Percentiles rank a stretch among this genome's conserved stretches.
Evolutionary conservation across 495 filamentous ascomycete genomes (phyloP).

Genomic region (Neurospora terricola): DNA sequence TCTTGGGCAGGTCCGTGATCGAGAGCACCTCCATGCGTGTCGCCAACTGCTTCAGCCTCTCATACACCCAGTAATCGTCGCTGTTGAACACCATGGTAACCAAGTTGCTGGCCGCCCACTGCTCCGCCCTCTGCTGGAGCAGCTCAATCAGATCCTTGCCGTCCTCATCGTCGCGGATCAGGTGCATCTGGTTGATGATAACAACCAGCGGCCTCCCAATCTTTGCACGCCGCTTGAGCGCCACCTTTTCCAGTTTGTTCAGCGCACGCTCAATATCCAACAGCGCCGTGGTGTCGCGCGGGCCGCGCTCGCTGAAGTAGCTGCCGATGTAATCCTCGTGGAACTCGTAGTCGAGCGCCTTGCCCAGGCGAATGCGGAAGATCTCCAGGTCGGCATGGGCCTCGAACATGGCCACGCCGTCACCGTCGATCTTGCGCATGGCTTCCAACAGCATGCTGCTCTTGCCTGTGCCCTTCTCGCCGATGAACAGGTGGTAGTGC

Average conservation of each 20-base stretch:
- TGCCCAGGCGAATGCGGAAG: conserved; percentile 83
- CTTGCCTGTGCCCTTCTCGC: conserved; percentile 94
- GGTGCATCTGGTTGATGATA: conserved; percentile 84
- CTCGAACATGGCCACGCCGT: conserved; percentile 85
- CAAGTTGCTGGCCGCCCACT: conserved; percentile 84
- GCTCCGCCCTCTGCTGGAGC: conserved; percentile 89
- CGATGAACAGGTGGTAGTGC: conserved; percentile 88
- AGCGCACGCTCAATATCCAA: conserved; percentile 92
- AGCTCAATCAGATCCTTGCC: conserved; percentile 87
- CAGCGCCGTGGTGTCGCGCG: conserved; percentile 79
- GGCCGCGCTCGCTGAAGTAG: conserved; percentile 88
- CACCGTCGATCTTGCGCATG: conserved; percentile 82
- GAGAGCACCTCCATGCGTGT: conserved; percentile 87
- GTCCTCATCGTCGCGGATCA: conserved; percentile 83
- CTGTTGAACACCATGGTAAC: conserved; percentile 86
- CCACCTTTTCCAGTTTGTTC: conserved; percentile 96
- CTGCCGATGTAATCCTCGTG: conserved; percentile 85
- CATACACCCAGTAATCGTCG: conserved; percentile 98
- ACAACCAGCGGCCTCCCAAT: conserved; percentile 64
- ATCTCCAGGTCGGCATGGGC: conserved; percentile 93
- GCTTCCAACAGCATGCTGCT: conserved; percentile 90
- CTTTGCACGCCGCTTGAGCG: conserved; percentile 49
- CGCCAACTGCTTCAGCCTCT: conserved; percentile 79
- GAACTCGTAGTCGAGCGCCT: conserved; percentile 90
- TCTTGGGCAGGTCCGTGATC: conserved; percentile 69